Percentiles rank a stretch among this genome's conserved stretches.
Conservation (phyloP, 129 eudicot species). For the Sambucus nigra region DNA sequence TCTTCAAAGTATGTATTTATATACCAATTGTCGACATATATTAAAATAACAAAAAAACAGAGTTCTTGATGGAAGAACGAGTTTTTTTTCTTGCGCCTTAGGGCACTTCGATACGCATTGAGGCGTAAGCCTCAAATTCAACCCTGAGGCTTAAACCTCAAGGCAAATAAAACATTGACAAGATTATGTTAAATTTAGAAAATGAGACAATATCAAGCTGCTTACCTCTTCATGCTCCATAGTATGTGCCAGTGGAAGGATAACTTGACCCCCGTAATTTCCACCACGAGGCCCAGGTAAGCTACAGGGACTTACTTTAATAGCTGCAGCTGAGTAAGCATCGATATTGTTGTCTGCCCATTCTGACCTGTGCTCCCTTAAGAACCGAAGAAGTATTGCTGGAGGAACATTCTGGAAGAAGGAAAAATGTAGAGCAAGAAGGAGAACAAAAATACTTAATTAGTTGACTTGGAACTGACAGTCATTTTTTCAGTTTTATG, state of each 20-base stretch:
- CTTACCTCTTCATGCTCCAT: slow-evolving; percentile 85
- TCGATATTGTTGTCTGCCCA: slow-evolving; percentile 87
- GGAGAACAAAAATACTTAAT: background rate
- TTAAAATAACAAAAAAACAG: too few species aligned
- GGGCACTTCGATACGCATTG: too few species aligned
- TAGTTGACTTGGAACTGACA: background rate
- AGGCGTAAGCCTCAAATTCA: too few species aligned
- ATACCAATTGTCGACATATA: too few species aligned
- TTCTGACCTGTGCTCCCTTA: slow-evolving; percentile 84
- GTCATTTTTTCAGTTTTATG: too few species aligned
- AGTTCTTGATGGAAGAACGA: too few species aligned
- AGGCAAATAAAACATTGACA: too few species aligned
- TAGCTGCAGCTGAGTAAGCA: slow-evolving; percentile 74
- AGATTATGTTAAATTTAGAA: background rate
- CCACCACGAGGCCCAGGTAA: slow-evolving; percentile 53
- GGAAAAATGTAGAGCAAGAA: background rate
- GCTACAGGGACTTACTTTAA: slow-evolving; percentile 65
- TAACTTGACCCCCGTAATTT: slow-evolving; percentile 63
- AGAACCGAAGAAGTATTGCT: slow-evolving; percentile 65
- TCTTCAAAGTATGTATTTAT: too few species aligned
- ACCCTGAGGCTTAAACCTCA: too few species aligned
- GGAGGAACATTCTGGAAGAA: slow-evolving; percentile 83
- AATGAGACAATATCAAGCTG: background rate
- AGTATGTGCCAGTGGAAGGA: slow-evolving; percentile 80
- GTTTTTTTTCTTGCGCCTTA: too few species aligned